Evolutionary conservation across 2,329 filamentous ascomycete genomes (phyloP).

Genomic region (Colletotrichum noveboracense): DNA sequence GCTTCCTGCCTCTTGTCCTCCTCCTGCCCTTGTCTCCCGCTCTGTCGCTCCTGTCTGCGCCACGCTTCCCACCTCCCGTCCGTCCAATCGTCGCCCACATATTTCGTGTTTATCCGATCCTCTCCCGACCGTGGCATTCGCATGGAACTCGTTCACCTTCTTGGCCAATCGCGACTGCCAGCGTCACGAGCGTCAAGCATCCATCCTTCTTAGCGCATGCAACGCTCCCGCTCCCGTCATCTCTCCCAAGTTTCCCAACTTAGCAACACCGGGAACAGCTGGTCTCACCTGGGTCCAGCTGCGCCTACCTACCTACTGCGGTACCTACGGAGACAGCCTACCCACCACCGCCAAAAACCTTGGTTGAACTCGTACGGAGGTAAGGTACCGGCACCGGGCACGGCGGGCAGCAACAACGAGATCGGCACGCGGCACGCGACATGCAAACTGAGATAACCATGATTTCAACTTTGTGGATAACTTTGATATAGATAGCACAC

Average conservation of each 20-base stretch:
- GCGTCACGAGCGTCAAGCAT: neutral
- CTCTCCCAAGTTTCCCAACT: neutral
- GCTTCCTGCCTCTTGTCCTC: neutral
- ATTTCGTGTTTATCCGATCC: neutral
- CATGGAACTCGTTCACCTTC: neutral
- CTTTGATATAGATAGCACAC: neutral
- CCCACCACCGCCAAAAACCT: neutral
- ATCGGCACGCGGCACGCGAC: neutral
- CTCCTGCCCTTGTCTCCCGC: neutral
- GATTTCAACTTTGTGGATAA: conserved; percentile 18
- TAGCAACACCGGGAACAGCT: neutral
- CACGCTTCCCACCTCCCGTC: neutral
- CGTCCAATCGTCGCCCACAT: neutral
- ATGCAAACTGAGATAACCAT: conserved; percentile 8
- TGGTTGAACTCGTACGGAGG: neutral
- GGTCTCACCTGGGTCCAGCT: neutral
- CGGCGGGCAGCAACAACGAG: neutral
- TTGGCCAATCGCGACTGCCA: neutral
- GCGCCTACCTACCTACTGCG: neutral
- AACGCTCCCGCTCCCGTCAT: neutral
- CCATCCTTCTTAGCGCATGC: neutral
- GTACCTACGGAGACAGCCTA: neutral
- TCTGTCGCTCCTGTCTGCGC: neutral
- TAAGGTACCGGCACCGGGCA: neutral
- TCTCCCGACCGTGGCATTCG: neutral